These are phyloP conservation scores for Ophiosphaerella narmari DNA, from an alignment of 2,329 filamentous ascomycete species.

Conservation along the genomic window DNA sequence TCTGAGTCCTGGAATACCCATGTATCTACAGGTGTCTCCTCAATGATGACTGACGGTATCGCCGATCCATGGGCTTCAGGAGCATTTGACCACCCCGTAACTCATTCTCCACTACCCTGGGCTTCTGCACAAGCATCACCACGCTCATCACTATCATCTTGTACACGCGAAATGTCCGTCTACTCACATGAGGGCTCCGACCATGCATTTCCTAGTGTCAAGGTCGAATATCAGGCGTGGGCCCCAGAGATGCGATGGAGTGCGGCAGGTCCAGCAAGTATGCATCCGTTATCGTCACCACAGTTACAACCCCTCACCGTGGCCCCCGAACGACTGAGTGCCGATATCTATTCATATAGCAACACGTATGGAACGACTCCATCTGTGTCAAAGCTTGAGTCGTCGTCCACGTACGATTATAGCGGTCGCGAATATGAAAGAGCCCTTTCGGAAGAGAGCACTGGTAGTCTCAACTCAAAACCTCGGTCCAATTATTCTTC, in stretches of 20 bases:
- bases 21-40: conserved; percentile 32
- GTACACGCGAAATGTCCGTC: conserved; percentile 35
- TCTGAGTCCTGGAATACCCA: conserved; percentile 40
- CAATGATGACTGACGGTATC: conserved; percentile 34
- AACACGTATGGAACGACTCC: conserved; percentile 26
- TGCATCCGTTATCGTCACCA: conserved; percentile 12
- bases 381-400: conserved; percentile 25
- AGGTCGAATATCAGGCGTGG: conserved; percentile 37
- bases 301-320: conserved; percentile 35
- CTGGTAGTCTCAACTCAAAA: conserved; percentile 16
- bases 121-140: conserved; percentile 34
- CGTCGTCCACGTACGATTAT: conserved; percentile 16
- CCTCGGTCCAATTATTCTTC: conserved; percentile 3
- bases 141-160: conserved; percentile 40
- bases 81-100: conserved; percentile 40
- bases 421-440: conserved; percentile 11
- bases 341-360: conserved; percentile 28
- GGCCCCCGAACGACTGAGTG: conserved; percentile 36
- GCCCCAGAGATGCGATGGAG: conserved; percentile 23
- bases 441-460: conserved; percentile 14
- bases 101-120: conserved; percentile 40
- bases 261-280: conserved; percentile 16
- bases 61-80: conserved; percentile 39
- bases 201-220: conserved; percentile 31
- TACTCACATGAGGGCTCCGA: conserved; percentile 42